Base-by-base conservation (phyloP, 1,284 basidiomycete species). In the Ustilago bromivora region DNA sequence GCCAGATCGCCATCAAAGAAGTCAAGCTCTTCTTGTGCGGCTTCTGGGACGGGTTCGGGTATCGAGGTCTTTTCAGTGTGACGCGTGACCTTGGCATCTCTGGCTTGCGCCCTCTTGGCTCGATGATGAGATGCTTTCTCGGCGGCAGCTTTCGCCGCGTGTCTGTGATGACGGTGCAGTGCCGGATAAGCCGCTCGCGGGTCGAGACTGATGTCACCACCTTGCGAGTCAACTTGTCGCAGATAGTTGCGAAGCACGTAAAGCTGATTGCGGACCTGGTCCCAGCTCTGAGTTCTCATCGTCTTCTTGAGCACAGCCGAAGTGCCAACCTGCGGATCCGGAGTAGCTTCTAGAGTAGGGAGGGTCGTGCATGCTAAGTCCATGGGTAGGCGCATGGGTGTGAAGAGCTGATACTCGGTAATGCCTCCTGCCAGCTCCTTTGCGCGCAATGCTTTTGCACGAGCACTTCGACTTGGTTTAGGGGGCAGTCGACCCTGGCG, bases 351-450 rank as follows among this genome's bases (percentile, higher is more conserved):
- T 28, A 71, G 28, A 1, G 75, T 77, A n/a, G 60, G n/a, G 13
- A 74, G 43, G 8, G 62, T 40, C 15, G 71, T 69, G 28, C 67
- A 66, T n/a, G 54, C 63, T 11, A 71, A 32, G 36, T 76, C 68
- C 66, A 80, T 72, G 28, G 82, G 73, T 47, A 84, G 64, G 15
- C 76, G 65, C 54, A 81, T 76, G 3, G 84, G 81, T 2, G 82
- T 82, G 64, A 82, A 85, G 19, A 86, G 70, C 28, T 80, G 82
- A 36, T 82, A 86, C 58, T 84, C 78, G 5, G 84, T 86, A 19
- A 84, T 63, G 28, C 84, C 84, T 11, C 84, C 84, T 2, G 84
- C 82, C 43, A 80, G 57, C 56, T 83, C 80, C 36, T 75, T 73
- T 12, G 83, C 74, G 11, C 76, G 71, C 36, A 79, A 68, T 13